Evolutionary conservation across 1,284 basidiomycete genomes (phyloP).

Genomic region (Ganoderma lingzhi): DNA sequence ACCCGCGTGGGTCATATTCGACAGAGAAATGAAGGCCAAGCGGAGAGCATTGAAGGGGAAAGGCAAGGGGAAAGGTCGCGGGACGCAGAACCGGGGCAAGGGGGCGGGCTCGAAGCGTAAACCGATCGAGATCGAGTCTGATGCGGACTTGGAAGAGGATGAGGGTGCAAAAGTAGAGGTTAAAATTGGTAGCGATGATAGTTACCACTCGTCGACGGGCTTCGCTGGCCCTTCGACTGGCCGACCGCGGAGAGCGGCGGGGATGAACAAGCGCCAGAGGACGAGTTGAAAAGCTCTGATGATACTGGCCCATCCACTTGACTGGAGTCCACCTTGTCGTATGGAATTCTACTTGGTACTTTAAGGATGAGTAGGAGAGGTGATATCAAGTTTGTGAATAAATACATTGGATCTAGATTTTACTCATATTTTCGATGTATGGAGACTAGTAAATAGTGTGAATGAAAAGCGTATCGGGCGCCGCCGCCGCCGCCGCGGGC

Average conservation of each 20-base stretch:
- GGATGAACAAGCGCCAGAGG: neutral
- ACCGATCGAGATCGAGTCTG: neutral
- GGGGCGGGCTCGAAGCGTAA: neutral
- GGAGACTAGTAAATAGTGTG: too few species aligned
- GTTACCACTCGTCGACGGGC: neutral
- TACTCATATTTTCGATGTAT: too few species aligned
- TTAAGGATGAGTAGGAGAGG: too few species aligned
- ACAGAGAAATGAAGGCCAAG: neutral
- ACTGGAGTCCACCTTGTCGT: too few species aligned
- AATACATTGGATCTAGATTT: too few species aligned
- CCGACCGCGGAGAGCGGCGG: neutral
- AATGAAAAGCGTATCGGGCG: too few species aligned
- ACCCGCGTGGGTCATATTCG: neutral
- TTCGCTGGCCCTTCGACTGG: neutral
- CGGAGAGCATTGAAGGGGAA: neutral
- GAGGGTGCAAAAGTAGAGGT: neutral
- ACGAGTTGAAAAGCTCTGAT: neutral
- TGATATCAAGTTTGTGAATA: too few species aligned
- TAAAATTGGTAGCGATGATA: neutral
- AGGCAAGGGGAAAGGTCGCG: neutral
- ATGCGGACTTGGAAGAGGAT: neutral
- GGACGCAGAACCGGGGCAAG: neutral
- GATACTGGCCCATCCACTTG: too few species aligned
- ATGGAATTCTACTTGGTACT: too few species aligned
- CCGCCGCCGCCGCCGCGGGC: too few species aligned